A percentile compares a stretch with the other conserved stretches of the same genome.
Conservation (phyloP, 495 filamentous ascomycete genomes). For the Geopyxis carbonaria region DNA sequence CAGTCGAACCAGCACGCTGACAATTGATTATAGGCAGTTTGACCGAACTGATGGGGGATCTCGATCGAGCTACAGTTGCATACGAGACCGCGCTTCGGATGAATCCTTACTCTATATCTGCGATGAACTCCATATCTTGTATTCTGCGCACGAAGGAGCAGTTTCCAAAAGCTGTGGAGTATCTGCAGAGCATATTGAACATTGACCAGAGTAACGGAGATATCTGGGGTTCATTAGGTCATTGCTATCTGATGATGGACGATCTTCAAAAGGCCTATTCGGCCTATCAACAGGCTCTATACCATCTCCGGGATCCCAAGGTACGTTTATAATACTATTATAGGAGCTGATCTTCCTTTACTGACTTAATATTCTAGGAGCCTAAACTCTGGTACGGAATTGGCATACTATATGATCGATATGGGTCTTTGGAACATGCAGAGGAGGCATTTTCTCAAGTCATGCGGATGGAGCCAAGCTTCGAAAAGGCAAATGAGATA, state of each 20-base stretch:
- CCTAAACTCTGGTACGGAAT: conserved; percentile 99
- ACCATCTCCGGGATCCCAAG: conserved; percentile 88
- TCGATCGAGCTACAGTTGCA: conserved; percentile 70
- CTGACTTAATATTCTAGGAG: too few relatives aligned
- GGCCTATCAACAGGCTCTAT: conserved; percentile 91
- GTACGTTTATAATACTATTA: too few relatives aligned
- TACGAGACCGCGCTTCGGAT: conserved; percentile 78
- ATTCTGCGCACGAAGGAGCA: conserved; percentile 84
- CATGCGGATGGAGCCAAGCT: conserved; percentile 95
- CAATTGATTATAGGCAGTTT: conserved; percentile 43
- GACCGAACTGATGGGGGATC: conserved; percentile 73
- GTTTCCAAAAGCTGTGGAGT: conserved; percentile 86
- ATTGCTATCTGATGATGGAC: conserved; percentile 99
- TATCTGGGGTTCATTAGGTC: conserved; percentile 86
- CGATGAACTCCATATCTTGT: conserved; percentile 86
- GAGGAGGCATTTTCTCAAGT: conserved; percentile 98
- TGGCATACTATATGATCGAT: conserved; percentile 92
- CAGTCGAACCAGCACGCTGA: conserved; percentile 3
- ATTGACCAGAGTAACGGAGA: conserved; percentile 79
- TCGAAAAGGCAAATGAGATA: conserved; percentile 98
- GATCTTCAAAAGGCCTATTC: conserved; percentile 93
- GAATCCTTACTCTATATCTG: conserved; percentile 77
- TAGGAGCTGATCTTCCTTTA: too few relatives aligned
- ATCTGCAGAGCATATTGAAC: conserved; percentile 77
- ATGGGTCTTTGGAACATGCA: conserved; percentile 91